Evolutionary conservation across 768 basidiomycete genomes (phyloP).

Genomic region (Podaxis carcinomalis): DNA sequence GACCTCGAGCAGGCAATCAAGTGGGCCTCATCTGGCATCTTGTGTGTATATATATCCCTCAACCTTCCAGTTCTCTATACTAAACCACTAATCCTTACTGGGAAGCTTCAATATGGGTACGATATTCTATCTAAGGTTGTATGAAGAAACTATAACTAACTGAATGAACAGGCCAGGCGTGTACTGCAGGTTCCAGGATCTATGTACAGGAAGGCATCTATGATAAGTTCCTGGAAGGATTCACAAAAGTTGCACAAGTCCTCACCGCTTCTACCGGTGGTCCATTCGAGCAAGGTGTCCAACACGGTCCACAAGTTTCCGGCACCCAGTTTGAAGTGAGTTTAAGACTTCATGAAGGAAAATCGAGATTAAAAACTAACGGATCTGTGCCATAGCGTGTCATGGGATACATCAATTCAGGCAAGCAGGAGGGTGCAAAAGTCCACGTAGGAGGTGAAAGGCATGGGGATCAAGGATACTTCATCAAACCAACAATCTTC

Average conservation of each 20-base stretch:
- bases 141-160: background rate
- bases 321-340: slow-evolving; percentile 61
- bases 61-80: background rate
- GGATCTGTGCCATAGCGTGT: slow-evolving; percentile 45
- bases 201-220: slow-evolving; percentile 79
- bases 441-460: slow-evolving; percentile 67
- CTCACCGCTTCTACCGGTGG: slow-evolving; percentile 53
- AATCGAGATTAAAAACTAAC: background rate
- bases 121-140: background rate
- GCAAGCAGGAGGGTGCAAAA: slow-evolving; percentile 68
- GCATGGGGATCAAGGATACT: slow-evolving; percentile 45
- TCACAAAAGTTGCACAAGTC: slow-evolving; percentile 47
- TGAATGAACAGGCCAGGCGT: slow-evolving; percentile 49
- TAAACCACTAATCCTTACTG: background rate
- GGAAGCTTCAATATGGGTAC: slow-evolving; percentile 26
- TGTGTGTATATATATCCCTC: slow-evolving; percentile 30
- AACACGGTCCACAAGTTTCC: slow-evolving; percentile 73
- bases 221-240: slow-evolving; percentile 63
- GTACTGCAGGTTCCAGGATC: slow-evolving; percentile 78
- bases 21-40: slow-evolving; percentile 57
- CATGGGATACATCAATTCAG: slow-evolving; percentile 74
- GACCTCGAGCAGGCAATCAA: background rate
- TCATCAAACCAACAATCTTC: slow-evolving; percentile 75
- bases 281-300: slow-evolving; percentile 50
- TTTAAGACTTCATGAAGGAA: background rate